Evolutionary conservation across 2,329 filamentous ascomycete genomes (phyloP), one percentile per base, ranked within the genome.

Genomic region (Ilyonectria mors-panacis): DNA sequence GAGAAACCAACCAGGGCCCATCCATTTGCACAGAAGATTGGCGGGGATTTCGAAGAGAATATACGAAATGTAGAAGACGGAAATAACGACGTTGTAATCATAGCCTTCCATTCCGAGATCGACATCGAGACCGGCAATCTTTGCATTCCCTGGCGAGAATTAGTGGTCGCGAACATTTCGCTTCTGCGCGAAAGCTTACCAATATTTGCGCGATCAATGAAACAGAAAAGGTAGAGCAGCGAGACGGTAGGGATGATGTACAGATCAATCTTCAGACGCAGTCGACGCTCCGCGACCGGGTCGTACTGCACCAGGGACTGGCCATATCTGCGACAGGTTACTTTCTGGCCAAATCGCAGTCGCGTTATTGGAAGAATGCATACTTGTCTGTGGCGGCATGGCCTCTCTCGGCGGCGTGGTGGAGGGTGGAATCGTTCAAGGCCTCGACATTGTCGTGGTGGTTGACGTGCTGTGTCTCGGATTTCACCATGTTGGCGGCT

Each of bases 171-270:
- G 15, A 8, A n/a, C 19, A 42, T 51, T n/a, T 23, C n/a, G 3
- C 7, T 3, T 28, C 21, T 15, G 3, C 19, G 7, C 2, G 19
- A 13, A 9, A 13, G n/a, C 79, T 64, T 76, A 88, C 89, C 90
- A 57, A 92, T 91, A 73, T 92, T 92, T 33, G 89, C 87, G 21
- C 90, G 83, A 73, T 92, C 90, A 67, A 92, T 91, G 78, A 91
- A 92, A 19, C 73, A 70, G 54, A 76, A 68, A 4, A 76, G 83
- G 73, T 92, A 93, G 12, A 93, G 81, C 1, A 92, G 66, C 0
- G 89, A 81, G 0, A 92, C 88, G 0, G 88, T 91, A 0, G 91
- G 91, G 0, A 93, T 82, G 54, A 92, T 86, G 70, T 83, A 86
- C 6, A 91, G 69, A 73, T 93, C 91, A 44, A 92, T 90, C 78